Conservation (phyloP, 345 rosid genomes). For the Euphorbia lathyris region DNA sequence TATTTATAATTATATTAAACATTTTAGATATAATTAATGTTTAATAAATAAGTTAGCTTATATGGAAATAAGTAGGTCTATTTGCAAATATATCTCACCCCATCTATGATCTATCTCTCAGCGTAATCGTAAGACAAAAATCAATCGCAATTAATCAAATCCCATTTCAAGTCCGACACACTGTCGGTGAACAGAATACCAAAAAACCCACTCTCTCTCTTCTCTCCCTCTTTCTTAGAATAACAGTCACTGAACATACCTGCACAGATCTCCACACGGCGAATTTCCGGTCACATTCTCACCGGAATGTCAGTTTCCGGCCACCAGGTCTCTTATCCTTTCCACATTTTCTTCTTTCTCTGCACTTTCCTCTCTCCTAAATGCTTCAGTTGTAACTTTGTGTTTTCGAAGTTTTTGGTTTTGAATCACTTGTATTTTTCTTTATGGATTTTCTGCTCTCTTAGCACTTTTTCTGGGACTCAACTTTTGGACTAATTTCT, state of each 20-base stretch:
- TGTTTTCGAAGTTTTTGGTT: neutral
- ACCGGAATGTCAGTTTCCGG: constrained; percentile 27
- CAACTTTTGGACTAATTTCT: neutral
- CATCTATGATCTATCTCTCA: constrained; percentile 1
- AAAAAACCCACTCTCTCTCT: constrained; percentile 3
- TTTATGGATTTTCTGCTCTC: neutral
- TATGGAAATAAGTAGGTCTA: neutral
- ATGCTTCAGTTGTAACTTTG: neutral
- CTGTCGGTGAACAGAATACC: constrained; percentile 29
- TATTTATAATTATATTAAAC: too few species aligned
- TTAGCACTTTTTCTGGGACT: neutral
- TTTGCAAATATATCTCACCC: neutral
- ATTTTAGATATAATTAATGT: too few species aligned
- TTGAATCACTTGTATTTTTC: neutral
- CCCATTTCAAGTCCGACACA: constrained; percentile 45
- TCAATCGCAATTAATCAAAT: constrained; percentile 36
- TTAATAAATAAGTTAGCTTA: too few species aligned
- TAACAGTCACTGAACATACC: neutral
- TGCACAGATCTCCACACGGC: constrained; percentile 4
- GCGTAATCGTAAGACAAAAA: constrained; percentile 39
- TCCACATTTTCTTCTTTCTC: neutral
- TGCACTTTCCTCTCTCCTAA: too few species aligned
- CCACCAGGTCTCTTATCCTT: constrained; percentile 13
- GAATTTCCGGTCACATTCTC: constrained; percentile 19
- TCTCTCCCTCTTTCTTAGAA: constrained; percentile 12